phyloP scores from a whole-genome alignment of 179 eudicot species.

The Silene noctiflora region DNA sequence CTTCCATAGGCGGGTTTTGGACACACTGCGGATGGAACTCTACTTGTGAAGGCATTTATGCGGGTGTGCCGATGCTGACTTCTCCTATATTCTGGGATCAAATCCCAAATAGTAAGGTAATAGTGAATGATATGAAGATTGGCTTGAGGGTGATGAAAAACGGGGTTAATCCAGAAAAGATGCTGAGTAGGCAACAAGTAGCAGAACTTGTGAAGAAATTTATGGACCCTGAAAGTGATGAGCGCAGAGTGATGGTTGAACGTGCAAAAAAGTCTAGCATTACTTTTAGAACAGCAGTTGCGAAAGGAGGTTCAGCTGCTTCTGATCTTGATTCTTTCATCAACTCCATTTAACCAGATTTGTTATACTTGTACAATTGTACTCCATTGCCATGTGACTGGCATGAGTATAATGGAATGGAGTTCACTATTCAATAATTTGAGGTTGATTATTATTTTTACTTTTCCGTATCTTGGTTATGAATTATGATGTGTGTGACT shows the following conservation, averaged over 20 bases:
- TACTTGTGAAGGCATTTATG: slow-evolving; percentile 38
- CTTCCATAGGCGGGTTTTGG: slow-evolving; percentile 54
- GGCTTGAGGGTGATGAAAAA: slow-evolving; percentile 37
- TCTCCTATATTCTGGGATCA: slow-evolving; percentile 51
- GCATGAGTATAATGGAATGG: no score
- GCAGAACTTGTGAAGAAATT: slow-evolving; percentile 30
- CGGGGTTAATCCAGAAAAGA: not conserved
- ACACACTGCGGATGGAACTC: slow-evolving; percentile 76
- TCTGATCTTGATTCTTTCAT: slow-evolving; percentile 35
- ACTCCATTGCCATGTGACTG: not conserved
- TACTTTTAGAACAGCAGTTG: slow-evolving; percentile 25
- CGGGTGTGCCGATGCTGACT: slow-evolving; percentile 48
- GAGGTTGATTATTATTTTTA: not conserved
- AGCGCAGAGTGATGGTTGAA: slow-evolving; percentile 33
- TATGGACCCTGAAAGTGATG: slow-evolving; percentile 44
- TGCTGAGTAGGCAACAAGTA: slow-evolving; percentile 39
- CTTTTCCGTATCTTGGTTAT: no score
- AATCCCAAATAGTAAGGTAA: slow-evolving; percentile 34
- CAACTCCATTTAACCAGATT: slow-evolving; percentile 11
- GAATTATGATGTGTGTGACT: no score
- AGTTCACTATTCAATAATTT: no score
- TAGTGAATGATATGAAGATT: slow-evolving; percentile 53
- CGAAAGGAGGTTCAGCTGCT: slow-evolving; percentile 43
- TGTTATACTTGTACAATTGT: not conserved
- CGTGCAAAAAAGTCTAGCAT: slow-evolving; percentile 25